Evolutionary conservation across 257 asterid genomes (phyloP).

Genomic region (Nicotiana otophora): DNA sequence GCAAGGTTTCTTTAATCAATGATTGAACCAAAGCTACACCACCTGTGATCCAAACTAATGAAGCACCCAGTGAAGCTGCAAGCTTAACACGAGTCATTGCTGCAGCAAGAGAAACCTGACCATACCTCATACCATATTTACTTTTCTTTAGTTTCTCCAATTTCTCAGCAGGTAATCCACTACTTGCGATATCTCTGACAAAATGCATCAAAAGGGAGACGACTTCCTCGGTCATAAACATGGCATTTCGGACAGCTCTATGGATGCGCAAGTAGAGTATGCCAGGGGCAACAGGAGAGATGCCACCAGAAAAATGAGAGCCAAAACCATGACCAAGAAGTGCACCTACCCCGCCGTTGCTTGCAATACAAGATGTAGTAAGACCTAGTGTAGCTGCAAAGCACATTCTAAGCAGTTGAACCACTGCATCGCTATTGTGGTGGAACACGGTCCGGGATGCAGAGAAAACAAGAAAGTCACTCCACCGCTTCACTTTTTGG

Average conservation of each 20-base stretch:
- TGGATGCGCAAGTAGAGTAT: slow-evolving; percentile 79
- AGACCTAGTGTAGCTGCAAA: slow-evolving; percentile 71
- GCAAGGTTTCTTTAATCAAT: slow-evolving; percentile 65
- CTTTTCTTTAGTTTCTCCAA: slow-evolving; percentile 62
- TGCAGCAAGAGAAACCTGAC: slow-evolving; percentile 72
- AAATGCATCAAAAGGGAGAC: slow-evolving; percentile 68
- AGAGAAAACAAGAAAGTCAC: slow-evolving; percentile 73
- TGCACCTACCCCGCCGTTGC: slow-evolving; percentile 77
- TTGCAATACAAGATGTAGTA: slow-evolving; percentile 42
- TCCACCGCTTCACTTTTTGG: slow-evolving; percentile 93
- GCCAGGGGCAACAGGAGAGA: slow-evolving; percentile 91
- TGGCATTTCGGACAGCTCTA: slow-evolving; percentile 64
- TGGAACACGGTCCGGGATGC: slow-evolving; percentile 86
- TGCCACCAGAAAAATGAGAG: slow-evolving; percentile 64
- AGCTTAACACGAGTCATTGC: slow-evolving; percentile 70
- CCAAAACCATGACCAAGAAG: slow-evolving; percentile 98
- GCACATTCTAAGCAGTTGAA: slow-evolving; percentile 86
- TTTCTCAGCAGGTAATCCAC: slow-evolving; percentile 50
- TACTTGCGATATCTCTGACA: slow-evolving; percentile 57
- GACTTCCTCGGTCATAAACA: slow-evolving; percentile 75
- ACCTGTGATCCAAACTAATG: slow-evolving; percentile 83
- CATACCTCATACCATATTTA: slow-evolving; percentile 48
- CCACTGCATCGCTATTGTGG: slow-evolving; percentile 75
- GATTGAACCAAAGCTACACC: slow-evolving; percentile 58
- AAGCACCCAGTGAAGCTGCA: slow-evolving; percentile 85